phyloP scores from a whole-genome alignment of 345 rosid genomes.

The Euphorbia lathyris region DNA sequence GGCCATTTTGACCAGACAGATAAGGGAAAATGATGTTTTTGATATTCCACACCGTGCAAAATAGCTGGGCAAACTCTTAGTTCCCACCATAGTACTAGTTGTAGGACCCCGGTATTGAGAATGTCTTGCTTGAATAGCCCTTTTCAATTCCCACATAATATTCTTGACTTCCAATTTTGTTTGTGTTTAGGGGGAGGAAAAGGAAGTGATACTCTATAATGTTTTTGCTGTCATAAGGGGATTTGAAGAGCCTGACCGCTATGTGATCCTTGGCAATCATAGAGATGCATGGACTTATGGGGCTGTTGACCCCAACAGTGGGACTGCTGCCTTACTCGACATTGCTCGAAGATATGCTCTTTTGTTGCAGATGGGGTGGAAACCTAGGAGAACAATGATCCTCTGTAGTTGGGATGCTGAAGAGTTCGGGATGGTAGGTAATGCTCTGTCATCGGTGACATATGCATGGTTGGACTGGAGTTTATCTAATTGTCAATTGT shows the following conservation, averaged over 20 bases:
- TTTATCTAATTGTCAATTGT: background rate
- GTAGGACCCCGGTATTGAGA: background rate
- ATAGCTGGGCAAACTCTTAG: too few relatives aligned
- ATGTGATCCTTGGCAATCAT: conserved; percentile 82
- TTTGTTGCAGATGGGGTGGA: conserved; percentile 73
- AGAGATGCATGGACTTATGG: conserved; percentile 99
- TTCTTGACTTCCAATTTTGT: conserved; percentile 17
- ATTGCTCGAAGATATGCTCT: conserved; percentile 66
- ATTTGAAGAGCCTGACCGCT: conserved; percentile 73
- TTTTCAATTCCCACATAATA: background rate
- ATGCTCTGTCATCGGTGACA: conserved; percentile 16
- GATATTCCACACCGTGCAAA: too few relatives aligned
- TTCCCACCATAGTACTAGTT: too few relatives aligned
- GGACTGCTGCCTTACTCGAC: conserved; percentile 92
- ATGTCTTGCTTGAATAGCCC: background rate
- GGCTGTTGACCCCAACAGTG: conserved; percentile 98
- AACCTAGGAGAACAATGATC: conserved; percentile 78
- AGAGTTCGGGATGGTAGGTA: conserved; percentile 96
- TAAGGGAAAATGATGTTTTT: too few relatives aligned
- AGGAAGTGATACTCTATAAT: conserved; percentile 53
- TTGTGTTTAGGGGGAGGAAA: conserved; percentile 63
- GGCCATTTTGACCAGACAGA: too few relatives aligned
- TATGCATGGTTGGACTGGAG: background rate
- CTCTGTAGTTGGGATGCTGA: conserved; percentile 98
- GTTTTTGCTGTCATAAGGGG: conserved; percentile 73